These are phyloP conservation scores for Cladosporium oxysporum DNA, from an alignment of 2,329 filamentous ascomycete species.

Conservation along the genomic window DNA sequence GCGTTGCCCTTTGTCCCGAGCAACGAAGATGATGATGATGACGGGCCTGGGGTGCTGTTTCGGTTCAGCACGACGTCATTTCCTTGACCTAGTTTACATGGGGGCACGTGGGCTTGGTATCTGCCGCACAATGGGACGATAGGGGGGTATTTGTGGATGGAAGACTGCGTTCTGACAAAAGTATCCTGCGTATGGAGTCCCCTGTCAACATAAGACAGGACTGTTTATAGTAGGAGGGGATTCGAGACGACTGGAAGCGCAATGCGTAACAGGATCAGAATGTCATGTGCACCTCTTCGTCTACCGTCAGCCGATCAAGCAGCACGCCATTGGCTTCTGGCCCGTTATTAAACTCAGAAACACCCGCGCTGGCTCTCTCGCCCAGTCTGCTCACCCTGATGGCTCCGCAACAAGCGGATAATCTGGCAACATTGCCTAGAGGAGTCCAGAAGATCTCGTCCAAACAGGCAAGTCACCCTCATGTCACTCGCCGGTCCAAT, in stretches of 20 bases:
- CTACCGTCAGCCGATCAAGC: not conserved
- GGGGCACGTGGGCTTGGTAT: not conserved
- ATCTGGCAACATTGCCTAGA: not conserved
- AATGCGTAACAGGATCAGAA: not conserved
- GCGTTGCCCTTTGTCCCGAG: slow-evolving; percentile 1
- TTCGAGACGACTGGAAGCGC: not conserved
- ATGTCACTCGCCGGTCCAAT: not conserved
- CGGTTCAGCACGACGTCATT: slow-evolving; percentile 5
- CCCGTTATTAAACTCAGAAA: not conserved
- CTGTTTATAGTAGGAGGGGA: not conserved
- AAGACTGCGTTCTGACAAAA: not conserved
- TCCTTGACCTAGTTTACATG: not conserved
- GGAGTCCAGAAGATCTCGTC: not conserved
- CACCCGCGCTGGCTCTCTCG: not conserved
- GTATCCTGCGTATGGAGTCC: not conserved
- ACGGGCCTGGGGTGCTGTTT: not conserved
- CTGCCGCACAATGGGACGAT: not conserved
- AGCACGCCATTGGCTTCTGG: slow-evolving; percentile 8
- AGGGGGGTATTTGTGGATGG: not conserved
- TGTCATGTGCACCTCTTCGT: not conserved
- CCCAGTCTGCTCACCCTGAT: not conserved
- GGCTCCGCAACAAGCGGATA: not conserved
- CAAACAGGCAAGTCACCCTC: not conserved
- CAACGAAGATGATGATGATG: not conserved
- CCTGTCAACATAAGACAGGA: not conserved